Percentiles rank a stretch among this genome's conserved stretches.
phyloP scores from a whole-genome alignment of 129 eudicot species.

The Gnaphalium uliginosum region DNA sequence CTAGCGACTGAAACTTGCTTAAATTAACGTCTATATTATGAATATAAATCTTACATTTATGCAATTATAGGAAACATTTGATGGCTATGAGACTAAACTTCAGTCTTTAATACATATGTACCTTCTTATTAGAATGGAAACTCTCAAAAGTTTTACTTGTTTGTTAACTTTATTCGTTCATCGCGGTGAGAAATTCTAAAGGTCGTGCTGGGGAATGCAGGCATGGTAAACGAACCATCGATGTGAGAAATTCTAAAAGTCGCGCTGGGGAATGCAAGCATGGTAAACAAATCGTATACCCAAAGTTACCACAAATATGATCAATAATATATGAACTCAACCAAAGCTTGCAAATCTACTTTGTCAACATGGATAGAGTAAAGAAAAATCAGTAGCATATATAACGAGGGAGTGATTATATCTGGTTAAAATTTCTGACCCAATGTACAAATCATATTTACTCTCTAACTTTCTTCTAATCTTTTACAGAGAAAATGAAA shows the following conservation, averaged over 20 bases:
- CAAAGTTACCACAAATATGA: background rate
- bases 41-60: conserved; percentile 26
- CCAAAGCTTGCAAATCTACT: background rate
- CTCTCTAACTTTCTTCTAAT: background rate
- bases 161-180: background rate
- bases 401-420: background rate
- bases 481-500: background rate
- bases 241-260: background rate
- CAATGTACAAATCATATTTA: background rate
- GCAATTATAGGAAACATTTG: conserved; percentile 5
- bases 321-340: background rate
- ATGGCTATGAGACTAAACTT: background rate
- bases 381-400: background rate
- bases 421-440: background rate
- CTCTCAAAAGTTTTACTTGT: background rate
- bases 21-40: conserved; percentile 16
- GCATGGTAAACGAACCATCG: no score
- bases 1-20: conserved; percentile 28
- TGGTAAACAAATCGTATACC: background rate
- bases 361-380: background rate
- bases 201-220: no score
- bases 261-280: background rate
- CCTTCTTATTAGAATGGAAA: background rate
- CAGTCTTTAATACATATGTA: conserved; percentile 16
- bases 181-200: no score